phyloP scores from a whole-genome alignment of 176 grass and related monocot species.

The Carex kokanica region DNA sequence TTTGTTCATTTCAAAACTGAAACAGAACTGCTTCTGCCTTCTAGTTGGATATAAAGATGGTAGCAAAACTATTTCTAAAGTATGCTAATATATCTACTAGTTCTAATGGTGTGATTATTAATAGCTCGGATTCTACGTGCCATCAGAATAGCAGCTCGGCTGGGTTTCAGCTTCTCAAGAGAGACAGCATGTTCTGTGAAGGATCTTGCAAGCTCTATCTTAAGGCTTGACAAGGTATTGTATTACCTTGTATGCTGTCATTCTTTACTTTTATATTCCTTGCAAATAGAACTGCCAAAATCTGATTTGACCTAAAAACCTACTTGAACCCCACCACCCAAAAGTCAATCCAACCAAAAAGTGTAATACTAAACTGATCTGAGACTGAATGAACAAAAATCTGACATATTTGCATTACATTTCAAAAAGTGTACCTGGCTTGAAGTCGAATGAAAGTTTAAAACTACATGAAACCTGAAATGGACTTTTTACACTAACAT shows the following conservation, averaged over 20 bases:
- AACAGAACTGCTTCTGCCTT: background rate
- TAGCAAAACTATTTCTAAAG: slow-evolving; percentile 36
- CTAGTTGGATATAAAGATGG: background rate
- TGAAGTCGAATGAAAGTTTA: background rate
- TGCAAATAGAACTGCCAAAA: background rate
- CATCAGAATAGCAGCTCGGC: slow-evolving; percentile 98
- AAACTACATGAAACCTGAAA: background rate
- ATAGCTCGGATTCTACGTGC: slow-evolving; percentile 98
- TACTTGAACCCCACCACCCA: background rate
- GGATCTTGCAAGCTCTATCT: slow-evolving; percentile 63
- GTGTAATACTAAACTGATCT: background rate
- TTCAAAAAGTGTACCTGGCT: background rate
- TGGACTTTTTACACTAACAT: background rate
- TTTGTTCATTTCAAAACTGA: too few relatives aligned
- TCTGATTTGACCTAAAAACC: background rate
- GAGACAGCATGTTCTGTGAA: slow-evolving; percentile 94
- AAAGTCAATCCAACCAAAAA: background rate
- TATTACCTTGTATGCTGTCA: slow-evolving; percentile 18
- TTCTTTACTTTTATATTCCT: background rate
- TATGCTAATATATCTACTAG: background rate
- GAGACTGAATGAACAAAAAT: background rate
- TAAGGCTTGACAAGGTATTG: slow-evolving; percentile 77
- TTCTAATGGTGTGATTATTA: slow-evolving; percentile 29
- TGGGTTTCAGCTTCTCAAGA: slow-evolving; percentile 86
- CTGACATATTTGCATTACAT: background rate